Evolutionary conservation across 2,329 filamentous ascomycete genomes (phyloP).

Genomic region (Penicillium sp.): DNA sequence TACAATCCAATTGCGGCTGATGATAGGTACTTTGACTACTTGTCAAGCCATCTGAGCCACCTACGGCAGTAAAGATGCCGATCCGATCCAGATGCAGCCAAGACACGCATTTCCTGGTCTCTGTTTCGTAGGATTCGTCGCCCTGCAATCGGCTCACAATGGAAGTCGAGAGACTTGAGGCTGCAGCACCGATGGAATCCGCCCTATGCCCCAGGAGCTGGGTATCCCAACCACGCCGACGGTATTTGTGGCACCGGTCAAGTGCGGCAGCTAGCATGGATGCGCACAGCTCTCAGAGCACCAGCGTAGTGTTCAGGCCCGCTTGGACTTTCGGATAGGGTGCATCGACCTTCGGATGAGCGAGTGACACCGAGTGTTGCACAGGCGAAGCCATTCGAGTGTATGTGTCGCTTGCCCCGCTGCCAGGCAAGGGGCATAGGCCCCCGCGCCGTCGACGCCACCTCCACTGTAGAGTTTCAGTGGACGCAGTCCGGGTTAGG

Average conservation of each 20-base stretch:
- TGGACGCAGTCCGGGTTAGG: neutral
- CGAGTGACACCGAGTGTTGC: neutral
- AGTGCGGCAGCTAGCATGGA: neutral
- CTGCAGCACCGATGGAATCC: neutral
- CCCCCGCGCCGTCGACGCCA: neutral
- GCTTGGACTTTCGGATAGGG: neutral
- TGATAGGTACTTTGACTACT: neutral
- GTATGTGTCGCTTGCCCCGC: neutral
- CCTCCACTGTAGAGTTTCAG: neutral
- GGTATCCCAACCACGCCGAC: neutral
- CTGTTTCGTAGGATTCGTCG: conserved; percentile 10
- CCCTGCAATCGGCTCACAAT: conserved; percentile 10
- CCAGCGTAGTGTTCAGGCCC: neutral
- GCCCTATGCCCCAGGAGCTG: neutral
- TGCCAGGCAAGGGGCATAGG: conserved; percentile 5
- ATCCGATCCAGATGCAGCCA: conserved; percentile 15
- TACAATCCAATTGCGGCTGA: neutral
- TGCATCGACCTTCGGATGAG: too few relatives aligned
- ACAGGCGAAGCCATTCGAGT: neutral
- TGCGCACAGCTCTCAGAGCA: neutral
- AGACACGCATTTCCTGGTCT: conserved; percentile 11
- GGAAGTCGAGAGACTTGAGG: conserved; percentile 7
- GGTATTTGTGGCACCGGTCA: neutral
- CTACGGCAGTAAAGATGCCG: neutral
- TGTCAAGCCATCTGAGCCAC: neutral